Base-by-base conservation (phyloP, 768 basidiomycete species). In the Mycena latifolia region DNA sequence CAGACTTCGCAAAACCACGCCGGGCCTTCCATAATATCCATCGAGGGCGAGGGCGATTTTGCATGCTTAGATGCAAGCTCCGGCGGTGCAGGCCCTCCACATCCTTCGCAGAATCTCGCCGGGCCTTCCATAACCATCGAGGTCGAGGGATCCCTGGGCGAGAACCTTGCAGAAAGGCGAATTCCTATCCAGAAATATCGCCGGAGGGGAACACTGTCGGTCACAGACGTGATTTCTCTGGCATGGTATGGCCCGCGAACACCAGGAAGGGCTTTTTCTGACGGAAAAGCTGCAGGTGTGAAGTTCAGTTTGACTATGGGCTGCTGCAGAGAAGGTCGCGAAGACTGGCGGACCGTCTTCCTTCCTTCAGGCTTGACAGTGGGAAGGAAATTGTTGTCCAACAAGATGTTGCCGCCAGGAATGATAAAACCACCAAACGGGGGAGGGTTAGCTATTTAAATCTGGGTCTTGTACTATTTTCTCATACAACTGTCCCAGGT, bases 281-380 rank as follows among this genome's bases (percentile, higher is more conserved):
- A 63, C 17, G 20, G 22, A 22, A n/a, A n/a, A n/a, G 22, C n/a
- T n/a, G 37, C 71, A 93, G 92, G 92, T 94, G 92, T 71, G 92
- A 93, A 72, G 84, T 92, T 8, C 91, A 93, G 73, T 88, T 86
- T 73, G 91, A 94, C 69, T 94, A 94, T 72, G 86, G 91, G 3
- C 79, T 93, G 43, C 85, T 86, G 31, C 89, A 90, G 64, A 79
- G 78, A 63, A 82, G 91, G 24, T 77, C 81, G 47, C 81, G 76
- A 47, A 86, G 84, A 20, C 67, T 91, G 0, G 77, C 78, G 22
- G 63, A 76, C 12, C 84, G 92, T 22, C 92, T 91, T 0, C 63
- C 76, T 14, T 78, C 85, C 1, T 93, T 94, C 67, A 74, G 76
- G 5, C 85, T 90, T 25, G 79, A 79, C 17, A 75, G 78, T 27